Evolutionary conservation across 352 stramenopile genomes (phyloP).

Genomic region (Phytophthora pisi): DNA sequence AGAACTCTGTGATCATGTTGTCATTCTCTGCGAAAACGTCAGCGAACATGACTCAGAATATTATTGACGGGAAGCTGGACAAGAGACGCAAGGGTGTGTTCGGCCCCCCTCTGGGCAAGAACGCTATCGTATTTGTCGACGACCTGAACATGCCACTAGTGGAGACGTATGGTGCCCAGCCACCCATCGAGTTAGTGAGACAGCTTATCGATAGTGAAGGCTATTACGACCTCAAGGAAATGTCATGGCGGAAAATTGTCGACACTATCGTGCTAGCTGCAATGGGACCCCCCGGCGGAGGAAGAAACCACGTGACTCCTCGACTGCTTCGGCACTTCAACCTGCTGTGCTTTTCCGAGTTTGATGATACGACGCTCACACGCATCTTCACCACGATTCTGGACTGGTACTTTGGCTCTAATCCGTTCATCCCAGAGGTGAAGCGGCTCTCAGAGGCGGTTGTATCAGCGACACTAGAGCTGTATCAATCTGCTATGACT

Average conservation of each 20-base stretch:
- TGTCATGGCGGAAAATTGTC: constrained; percentile 91
- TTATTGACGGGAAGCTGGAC: constrained; percentile 95
- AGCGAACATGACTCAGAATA: constrained; percentile 95
- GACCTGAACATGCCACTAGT: constrained; percentile 97
- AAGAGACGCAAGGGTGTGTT: constrained; percentile 93
- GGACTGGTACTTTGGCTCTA: constrained; percentile 78
- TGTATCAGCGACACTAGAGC: constrained; percentile 91
- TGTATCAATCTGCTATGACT: constrained; percentile 88
- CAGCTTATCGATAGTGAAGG: constrained; percentile 91
- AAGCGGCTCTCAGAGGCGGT: constrained; percentile 76
- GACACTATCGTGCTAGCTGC: constrained; percentile 91
- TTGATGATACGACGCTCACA: constrained; percentile 92
- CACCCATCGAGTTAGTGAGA: constrained; percentile 92
- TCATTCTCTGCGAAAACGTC: constrained; percentile 94
- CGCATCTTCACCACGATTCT: constrained; percentile 94
- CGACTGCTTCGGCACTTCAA: constrained; percentile 93
- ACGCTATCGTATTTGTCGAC: constrained; percentile 92
- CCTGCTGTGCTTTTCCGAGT: constrained; percentile 93
- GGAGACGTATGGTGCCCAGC: constrained; percentile 93
- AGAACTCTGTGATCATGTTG: constrained; percentile 89
- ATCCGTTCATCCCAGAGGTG: constrained; percentile 73
- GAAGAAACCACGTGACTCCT: constrained; percentile 91
- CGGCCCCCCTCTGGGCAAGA: constrained; percentile 88
- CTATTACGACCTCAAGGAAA: constrained; percentile 95
- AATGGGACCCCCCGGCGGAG: constrained; percentile 92